Evolutionary conservation across 305 asterid species (phyloP), one percentile per base, ranked within the genome.

Genomic region (Ruellia speciosa): DNA sequence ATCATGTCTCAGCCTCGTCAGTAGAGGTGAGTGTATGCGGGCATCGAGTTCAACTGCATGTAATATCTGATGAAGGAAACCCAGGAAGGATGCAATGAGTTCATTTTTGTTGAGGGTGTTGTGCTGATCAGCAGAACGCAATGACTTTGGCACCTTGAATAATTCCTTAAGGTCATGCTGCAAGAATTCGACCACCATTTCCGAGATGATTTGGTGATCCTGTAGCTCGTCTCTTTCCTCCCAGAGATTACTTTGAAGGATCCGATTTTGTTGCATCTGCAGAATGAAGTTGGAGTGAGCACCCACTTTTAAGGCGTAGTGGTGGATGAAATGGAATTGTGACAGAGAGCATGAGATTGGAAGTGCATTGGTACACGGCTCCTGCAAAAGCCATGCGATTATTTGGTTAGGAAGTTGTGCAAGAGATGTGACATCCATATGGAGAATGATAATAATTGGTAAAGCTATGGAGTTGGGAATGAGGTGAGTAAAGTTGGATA

Each of bases 81-180:
- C 45, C 4, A 39, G 4, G 13, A 39, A 39, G 2, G 4, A 1
- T 24, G 6, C 10, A 2, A 39, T 9, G 10, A 39, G 45, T 12
- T 39, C 45, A 39, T 39, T 12, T 39, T 12, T 39, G 9, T 12
- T 39, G 9, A 39, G 45, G 13, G 2, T 39, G 45, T 4, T 24
- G 31, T n/a, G n/a, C n/a, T n/a, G n/a, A n/a, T n/a, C n/a, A n/a
- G n/a, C n/a, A n/a, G n/a, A n/a, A n/a, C n/a, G n/a, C n/a, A n/a
- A n/a, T n/a, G n/a, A n/a, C n/a, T n/a, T n/a, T n/a, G 45, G 45
- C 45, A 39, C 45, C 2, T 7, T 12, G 45, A 39, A 39, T 12
- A 39, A 8, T 9, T 12, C 10, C 45, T 8, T 9, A 39, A 39
- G 31, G 31, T 24, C 31, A n/a, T n/a, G n/a, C 62, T 70, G 75